Evolutionary conservation across 768 basidiomycete genomes (phyloP).

Genomic region (Ramaria sp.): DNA sequence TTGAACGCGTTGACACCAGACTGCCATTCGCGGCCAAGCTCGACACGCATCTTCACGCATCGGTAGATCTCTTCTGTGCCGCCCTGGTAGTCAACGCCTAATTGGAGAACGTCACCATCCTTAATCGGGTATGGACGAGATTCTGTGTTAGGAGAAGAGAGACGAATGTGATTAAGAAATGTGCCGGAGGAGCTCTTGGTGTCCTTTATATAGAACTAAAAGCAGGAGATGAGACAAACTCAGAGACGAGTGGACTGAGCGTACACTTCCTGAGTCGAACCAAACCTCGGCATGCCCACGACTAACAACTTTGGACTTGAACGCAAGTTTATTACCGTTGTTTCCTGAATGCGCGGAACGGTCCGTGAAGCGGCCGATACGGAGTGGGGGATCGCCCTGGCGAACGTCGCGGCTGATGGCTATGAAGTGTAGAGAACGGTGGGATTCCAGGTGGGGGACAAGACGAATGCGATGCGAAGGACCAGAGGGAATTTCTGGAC

Average conservation of each 20-base stretch:
- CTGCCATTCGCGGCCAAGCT: conserved; percentile 89
- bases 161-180: conserved; percentile 87
- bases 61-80: conserved; percentile 96
- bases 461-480: conserved; percentile 73
- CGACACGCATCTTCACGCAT: conserved; percentile 91
- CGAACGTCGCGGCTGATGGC: conserved; percentile 80
- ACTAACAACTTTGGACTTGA: conserved; percentile 92
- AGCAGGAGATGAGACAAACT: neutral
- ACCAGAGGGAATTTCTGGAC: conserved; percentile 6
- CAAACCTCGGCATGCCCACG: conserved; percentile 93
- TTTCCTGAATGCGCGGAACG: conserved; percentile 39
- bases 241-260: neutral
- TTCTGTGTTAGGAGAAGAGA: conserved; percentile 78
- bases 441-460: conserved; percentile 88
- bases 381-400: conserved; percentile 56
- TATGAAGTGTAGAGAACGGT: conserved; percentile 84
- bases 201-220: conserved; percentile 77
- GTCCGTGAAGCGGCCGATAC: conserved; percentile 94
- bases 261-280: conserved; percentile 26
- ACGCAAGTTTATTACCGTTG: conserved; percentile 78
- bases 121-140: conserved; percentile 67
- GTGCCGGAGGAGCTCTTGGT: conserved; percentile 88
- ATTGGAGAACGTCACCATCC: conserved; percentile 90
- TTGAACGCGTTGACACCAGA: conserved; percentile 87
- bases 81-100: conserved; percentile 96